These are phyloP conservation scores for Penicillium sp. DNA, from an alignment of 2,329 filamentous ascomycete genomes.

Conservation along the genomic window DNA sequence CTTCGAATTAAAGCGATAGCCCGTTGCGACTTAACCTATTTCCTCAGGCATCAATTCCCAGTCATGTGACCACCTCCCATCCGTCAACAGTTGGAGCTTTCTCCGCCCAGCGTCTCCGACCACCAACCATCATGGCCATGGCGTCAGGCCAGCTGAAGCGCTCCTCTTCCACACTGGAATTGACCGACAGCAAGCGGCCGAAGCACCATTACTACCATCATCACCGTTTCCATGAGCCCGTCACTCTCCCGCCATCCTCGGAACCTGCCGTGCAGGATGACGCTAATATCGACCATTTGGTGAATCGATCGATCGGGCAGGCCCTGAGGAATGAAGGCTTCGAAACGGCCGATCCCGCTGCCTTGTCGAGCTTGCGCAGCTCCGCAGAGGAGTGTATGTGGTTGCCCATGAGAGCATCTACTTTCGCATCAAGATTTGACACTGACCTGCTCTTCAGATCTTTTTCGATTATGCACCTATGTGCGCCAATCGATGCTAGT, in stretches of 20 bases:
- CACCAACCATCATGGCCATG: slow-evolving; percentile 26
- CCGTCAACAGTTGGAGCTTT: slow-evolving; percentile 8
- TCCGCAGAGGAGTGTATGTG: slow-evolving; percentile 57
- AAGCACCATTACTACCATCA: slow-evolving; percentile 42
- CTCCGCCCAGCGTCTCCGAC: slow-evolving; percentile 10
- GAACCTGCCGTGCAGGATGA: slow-evolving; percentile 49
- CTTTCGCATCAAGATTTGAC: slow-evolving; percentile 4
- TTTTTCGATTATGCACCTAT: slow-evolving; percentile 51
- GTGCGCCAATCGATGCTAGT: slow-evolving; percentile 56
- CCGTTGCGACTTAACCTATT: neutral
- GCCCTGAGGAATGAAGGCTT: slow-evolving; percentile 52
- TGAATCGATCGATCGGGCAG: slow-evolving; percentile 53
- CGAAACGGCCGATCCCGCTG: slow-evolving; percentile 51
- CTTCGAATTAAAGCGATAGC: neutral
- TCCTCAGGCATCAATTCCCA: slow-evolving; percentile 14
- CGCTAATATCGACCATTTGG: slow-evolving; percentile 50
- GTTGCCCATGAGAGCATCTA: neutral
- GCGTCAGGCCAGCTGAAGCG: slow-evolving; percentile 33
- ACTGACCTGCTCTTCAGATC: slow-evolving; percentile 41
- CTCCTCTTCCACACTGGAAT: slow-evolving; percentile 26
- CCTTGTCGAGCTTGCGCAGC: slow-evolving; percentile 53
- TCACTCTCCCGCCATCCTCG: slow-evolving; percentile 21
- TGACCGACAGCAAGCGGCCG: slow-evolving; percentile 29
- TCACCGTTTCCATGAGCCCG: slow-evolving; percentile 38
- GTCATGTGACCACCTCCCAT: slow-evolving; percentile 23